Percentiles rank a stretch among this genome's conserved stretches.
Evolutionary conservation across 345 rosid genomes (phyloP).

Genomic region (Leavenworthia alabamica): DNA sequence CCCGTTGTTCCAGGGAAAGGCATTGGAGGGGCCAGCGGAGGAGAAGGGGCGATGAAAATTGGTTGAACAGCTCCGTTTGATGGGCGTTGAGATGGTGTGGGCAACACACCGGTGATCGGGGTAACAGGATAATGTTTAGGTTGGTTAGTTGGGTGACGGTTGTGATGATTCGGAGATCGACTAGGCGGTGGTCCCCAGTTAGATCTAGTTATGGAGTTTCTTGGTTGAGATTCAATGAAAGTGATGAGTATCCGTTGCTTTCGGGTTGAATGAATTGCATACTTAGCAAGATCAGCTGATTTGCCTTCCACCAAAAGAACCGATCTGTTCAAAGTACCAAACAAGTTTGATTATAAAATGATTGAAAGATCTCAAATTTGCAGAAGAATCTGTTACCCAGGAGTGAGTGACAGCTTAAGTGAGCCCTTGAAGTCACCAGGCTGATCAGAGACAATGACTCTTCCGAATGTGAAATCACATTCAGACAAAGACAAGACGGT

Average conservation of each 20-base stretch:
- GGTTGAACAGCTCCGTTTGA: constrained; percentile 41
- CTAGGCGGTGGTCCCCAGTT: constrained; percentile 54
- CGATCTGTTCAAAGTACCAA: constrained; percentile 41
- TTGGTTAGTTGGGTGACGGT: constrained; percentile 40
- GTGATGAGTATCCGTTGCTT: constrained; percentile 73
- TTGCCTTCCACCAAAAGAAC: constrained; percentile 71
- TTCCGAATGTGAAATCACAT: constrained; percentile 76
- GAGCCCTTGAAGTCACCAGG: constrained; percentile 83
- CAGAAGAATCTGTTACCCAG: constrained; percentile 51
- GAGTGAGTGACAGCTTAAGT: constrained; percentile 64
- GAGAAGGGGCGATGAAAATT: constrained; percentile 46
- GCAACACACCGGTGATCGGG: constrained; percentile 39
- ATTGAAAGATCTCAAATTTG: constrained; percentile 3
- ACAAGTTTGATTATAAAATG: neutral
- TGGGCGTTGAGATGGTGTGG: too few species aligned
- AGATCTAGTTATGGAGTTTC: too few species aligned
- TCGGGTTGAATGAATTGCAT: constrained; percentile 57
- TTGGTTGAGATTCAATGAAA: too few species aligned
- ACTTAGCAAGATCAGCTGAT: constrained; percentile 65
- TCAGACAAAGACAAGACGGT: constrained; percentile 65
- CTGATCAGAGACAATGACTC: constrained; percentile 45
- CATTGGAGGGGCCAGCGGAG: constrained; percentile 48
- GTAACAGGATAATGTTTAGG: constrained; percentile 62
- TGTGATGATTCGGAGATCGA: constrained; percentile 43
- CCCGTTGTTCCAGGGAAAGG: constrained; percentile 58